Evolutionary conservation across 1,284 basidiomycete genomes (phyloP).

Genomic region (Boletus mariae): DNA sequence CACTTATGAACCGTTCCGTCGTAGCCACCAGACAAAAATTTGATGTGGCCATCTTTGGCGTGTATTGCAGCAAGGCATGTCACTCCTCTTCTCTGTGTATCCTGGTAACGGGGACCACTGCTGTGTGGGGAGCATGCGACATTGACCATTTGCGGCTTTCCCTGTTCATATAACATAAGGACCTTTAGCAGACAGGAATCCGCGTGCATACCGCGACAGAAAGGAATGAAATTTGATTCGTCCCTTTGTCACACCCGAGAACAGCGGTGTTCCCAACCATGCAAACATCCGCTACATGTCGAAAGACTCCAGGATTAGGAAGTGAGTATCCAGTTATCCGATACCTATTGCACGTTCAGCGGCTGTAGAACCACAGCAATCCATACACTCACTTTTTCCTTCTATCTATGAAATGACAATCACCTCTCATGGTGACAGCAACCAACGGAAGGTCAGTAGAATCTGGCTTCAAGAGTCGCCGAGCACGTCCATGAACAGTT

Average conservation of each 20-base stretch:
- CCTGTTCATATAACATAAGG: slow-evolving; percentile 19
- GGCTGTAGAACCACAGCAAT: slow-evolving; percentile 9
- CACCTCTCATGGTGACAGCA: slow-evolving; percentile 49
- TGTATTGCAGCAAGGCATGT: slow-evolving; percentile 37
- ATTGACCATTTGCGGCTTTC: slow-evolving; percentile 31
- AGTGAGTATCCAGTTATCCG: slow-evolving; percentile 42
- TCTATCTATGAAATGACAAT: slow-evolving; percentile 47
- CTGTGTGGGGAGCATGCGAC: slow-evolving; percentile 28
- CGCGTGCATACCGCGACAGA: slow-evolving; percentile 32
- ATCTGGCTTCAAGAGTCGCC: slow-evolving; percentile 42
- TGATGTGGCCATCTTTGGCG: slow-evolving; percentile 29
- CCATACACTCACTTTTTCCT: slow-evolving; percentile 27
- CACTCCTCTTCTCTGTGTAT: slow-evolving; percentile 33
- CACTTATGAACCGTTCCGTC: slow-evolving; percentile 42
- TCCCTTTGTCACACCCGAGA: slow-evolving; percentile 41
- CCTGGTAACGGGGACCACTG: slow-evolving; percentile 27
- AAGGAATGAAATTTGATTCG: slow-evolving; percentile 42
- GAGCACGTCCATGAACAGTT: slow-evolving; percentile 37
- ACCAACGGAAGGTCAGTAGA: slow-evolving; percentile 36
- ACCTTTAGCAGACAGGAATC: slow-evolving; percentile 19
- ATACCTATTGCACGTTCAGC: slow-evolving; percentile 25
- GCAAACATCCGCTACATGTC: slow-evolving; percentile 43
- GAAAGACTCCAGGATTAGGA: slow-evolving; percentile 36
- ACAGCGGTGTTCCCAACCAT: slow-evolving; percentile 41
- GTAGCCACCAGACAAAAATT: slow-evolving; percentile 44